A percentile compares a stretch with the other conserved stretches of the same genome.
These are phyloP conservation scores for Fusarium succisae DNA, from an alignment of 2,329 filamentous ascomycete species.

Conservation along the genomic window DNA sequence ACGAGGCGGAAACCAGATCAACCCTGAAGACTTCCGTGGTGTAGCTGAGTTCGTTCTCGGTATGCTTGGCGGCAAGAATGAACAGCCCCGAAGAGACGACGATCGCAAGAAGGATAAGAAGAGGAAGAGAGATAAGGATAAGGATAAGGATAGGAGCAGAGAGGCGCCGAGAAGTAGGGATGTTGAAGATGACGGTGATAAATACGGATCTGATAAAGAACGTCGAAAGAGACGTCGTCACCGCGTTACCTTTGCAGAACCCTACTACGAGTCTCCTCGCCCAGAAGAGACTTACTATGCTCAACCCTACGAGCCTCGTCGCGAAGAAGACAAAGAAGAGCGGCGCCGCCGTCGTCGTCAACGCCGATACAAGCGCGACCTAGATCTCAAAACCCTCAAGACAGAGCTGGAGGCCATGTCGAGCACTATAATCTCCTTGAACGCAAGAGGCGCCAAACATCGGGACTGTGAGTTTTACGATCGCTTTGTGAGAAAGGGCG, in stretches of 20 bases:
- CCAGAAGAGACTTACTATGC: slow-evolving; percentile 25
- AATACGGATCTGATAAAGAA: slow-evolving; percentile 30
- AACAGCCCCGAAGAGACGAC: slow-evolving; percentile 11
- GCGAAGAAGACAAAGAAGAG: slow-evolving; percentile 23
- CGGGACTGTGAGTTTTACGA: slow-evolving; percentile 42
- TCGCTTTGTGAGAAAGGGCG: slow-evolving; percentile 39
- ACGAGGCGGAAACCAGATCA: slow-evolving; percentile 23
- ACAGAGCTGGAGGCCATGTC: slow-evolving; percentile 42
- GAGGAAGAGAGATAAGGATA: slow-evolving; percentile 30
- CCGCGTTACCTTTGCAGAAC: slow-evolving; percentile 39
- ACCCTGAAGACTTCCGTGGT: slow-evolving; percentile 34
- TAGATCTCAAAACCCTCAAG: slow-evolving; percentile 37
- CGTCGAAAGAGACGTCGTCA: slow-evolving; percentile 32
- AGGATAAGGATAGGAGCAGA: slow-evolving; percentile 14
- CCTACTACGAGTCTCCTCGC: slow-evolving; percentile 23
- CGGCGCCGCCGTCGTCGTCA: slow-evolving; percentile 32
- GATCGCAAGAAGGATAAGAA: slow-evolving; percentile 26
- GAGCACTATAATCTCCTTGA: slow-evolving; percentile 40
- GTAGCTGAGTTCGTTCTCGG: slow-evolving; percentile 39
- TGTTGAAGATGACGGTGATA: slow-evolving; percentile 17
- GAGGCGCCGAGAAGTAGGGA: slow-evolving; percentile 12
- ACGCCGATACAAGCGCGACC: slow-evolving; percentile 21
- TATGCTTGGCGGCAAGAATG: slow-evolving; percentile 30
- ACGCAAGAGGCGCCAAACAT: slow-evolving; percentile 34
- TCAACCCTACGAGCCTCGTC: slow-evolving; percentile 11